These are phyloP conservation scores for Clarireedia hainanense DNA, from an alignment of 2,329 filamentous ascomycete genomes.

Conservation along the genomic window DNA sequence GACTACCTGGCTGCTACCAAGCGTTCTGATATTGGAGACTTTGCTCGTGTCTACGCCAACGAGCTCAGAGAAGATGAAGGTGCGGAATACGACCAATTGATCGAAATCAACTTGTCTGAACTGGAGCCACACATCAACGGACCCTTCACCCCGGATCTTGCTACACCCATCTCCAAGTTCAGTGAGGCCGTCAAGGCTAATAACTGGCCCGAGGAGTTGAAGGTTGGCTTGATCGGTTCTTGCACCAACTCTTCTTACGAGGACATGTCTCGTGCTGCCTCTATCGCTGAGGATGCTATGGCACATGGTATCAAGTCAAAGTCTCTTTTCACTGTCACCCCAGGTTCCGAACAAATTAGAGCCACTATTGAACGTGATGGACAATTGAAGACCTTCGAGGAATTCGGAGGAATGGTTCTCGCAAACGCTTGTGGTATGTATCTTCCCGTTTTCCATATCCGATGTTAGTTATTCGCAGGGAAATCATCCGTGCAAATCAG, in stretches of 20 bases:
- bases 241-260: slow-evolving; percentile 87
- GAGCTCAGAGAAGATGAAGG: slow-evolving; percentile 84
- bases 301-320: slow-evolving; percentile 92
- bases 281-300: slow-evolving; percentile 85
- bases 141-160: slow-evolving; percentile 96
- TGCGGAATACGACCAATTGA: slow-evolving; percentile 89
- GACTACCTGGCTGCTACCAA: slow-evolving; percentile 91
- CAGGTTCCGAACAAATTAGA: slow-evolving; percentile 93
- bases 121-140: slow-evolving; percentile 98
- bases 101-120: slow-evolving; percentile 91
- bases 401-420: slow-evolving; percentile 89
- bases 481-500: too few species aligned
- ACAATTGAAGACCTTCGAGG: slow-evolving; percentile 88
- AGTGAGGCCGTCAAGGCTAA: slow-evolving; percentile 89
- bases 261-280: slow-evolving; percentile 91
- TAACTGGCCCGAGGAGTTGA: slow-evolving; percentile 92
- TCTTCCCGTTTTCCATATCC: background rate
- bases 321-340: slow-evolving; percentile 87
- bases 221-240: slow-evolving; percentile 93
- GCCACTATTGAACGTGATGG: slow-evolving; percentile 78
- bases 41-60: slow-evolving; percentile 72
- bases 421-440: slow-evolving; percentile 84
- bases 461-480: too few species aligned
- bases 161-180: slow-evolving; percentile 96
- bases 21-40: slow-evolving; percentile 84